Conservation (phyloP, 495 filamentous ascomycete species). For the Parachaetomium inaequale region DNA sequence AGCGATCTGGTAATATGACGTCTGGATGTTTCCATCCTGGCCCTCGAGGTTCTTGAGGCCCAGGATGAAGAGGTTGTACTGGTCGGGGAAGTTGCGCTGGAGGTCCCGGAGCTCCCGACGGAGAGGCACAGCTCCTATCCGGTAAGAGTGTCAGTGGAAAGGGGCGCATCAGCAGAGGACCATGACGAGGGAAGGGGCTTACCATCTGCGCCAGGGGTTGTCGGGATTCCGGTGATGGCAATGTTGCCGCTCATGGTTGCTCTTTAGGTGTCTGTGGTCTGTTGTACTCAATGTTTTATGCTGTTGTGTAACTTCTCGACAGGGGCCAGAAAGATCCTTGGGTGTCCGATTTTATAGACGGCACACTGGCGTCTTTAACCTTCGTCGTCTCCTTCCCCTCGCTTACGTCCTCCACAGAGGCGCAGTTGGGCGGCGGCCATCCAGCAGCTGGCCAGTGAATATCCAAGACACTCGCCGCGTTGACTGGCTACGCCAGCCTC, state of each 20-base stretch:
- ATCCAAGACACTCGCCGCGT: too few relatives aligned
- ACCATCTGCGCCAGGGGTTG: constrained; percentile 21
- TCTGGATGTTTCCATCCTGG: constrained; percentile 18
- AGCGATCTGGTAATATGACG: constrained; percentile 39
- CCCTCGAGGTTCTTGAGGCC: constrained; percentile 27
- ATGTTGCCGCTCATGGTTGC: constrained; percentile 26
- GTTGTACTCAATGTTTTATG: background rate
- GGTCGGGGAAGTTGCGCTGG: constrained; percentile 30
- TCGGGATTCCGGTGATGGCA: constrained; percentile 30
- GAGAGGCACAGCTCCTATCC: constrained; percentile 26
- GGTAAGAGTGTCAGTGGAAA: background rate
- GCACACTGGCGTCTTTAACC: too few relatives aligned
- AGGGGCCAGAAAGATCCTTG: too few relatives aligned
- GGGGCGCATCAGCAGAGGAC: background rate
- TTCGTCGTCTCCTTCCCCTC: too few relatives aligned
- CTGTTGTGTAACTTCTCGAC: too few relatives aligned
- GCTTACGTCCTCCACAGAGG: too few relatives aligned
- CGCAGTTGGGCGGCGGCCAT: too few relatives aligned
- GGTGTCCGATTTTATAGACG: too few relatives aligned
- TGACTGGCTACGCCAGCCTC: too few relatives aligned
- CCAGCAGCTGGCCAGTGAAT: too few relatives aligned
- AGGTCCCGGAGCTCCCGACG: constrained; percentile 33
- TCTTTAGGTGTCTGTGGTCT: background rate
- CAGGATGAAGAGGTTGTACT: constrained; percentile 34
- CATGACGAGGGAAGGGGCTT: background rate